Percentiles rank a stretch among this genome's conserved stretches.
phyloP scores from a whole-genome alignment of 1,139 yeast species.

The Yamadazyma atmosphaerica region DNA sequence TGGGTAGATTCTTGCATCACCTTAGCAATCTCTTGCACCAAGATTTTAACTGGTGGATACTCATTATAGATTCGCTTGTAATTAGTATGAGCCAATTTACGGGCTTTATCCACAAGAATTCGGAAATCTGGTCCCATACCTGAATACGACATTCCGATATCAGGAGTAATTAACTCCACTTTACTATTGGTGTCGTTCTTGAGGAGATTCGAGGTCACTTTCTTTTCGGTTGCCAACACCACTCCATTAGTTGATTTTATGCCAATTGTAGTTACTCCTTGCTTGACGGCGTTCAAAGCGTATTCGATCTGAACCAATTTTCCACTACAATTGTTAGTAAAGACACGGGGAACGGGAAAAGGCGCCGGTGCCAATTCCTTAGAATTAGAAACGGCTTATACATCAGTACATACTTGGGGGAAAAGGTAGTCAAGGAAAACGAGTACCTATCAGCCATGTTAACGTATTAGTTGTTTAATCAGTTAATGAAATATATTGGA shows the following conservation, averaged over 20 bases:
- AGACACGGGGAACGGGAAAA: not conserved
- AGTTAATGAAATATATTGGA: not conserved
- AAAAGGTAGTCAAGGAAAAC: slow-evolving; percentile 92
- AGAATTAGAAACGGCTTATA: too few species aligned
- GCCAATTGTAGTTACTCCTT: slow-evolving; percentile 96
- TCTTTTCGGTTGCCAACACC: slow-evolving; percentile 95
- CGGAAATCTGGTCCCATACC: slow-evolving; percentile 99
- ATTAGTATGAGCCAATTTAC: slow-evolving; percentile 89
- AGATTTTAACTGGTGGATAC: slow-evolving; percentile 92
- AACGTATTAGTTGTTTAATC: too few species aligned
- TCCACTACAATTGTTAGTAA: slow-evolving; percentile 54
- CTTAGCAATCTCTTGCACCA: slow-evolving; percentile 93
- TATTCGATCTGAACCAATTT: slow-evolving; percentile 97
- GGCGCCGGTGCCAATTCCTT: too few species aligned
- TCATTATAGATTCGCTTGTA: slow-evolving; percentile 94
- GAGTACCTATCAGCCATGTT: slow-evolving; percentile 99
- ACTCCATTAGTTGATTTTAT: slow-evolving; percentile 96
- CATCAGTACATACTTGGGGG: slow-evolving; percentile 72
- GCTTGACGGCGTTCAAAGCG: slow-evolving; percentile 95
- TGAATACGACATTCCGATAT: slow-evolving; percentile 93
- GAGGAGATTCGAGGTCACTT: slow-evolving; percentile 76
- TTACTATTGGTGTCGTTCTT: slow-evolving; percentile 76
- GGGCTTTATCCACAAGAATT: slow-evolving; percentile 88
- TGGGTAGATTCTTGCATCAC: slow-evolving; percentile 99
- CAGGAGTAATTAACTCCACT: slow-evolving; percentile 85